Conservation (phyloP, 2,329 filamentous ascomycete genomes). For the Phialemoniopsis sp. region DNA sequence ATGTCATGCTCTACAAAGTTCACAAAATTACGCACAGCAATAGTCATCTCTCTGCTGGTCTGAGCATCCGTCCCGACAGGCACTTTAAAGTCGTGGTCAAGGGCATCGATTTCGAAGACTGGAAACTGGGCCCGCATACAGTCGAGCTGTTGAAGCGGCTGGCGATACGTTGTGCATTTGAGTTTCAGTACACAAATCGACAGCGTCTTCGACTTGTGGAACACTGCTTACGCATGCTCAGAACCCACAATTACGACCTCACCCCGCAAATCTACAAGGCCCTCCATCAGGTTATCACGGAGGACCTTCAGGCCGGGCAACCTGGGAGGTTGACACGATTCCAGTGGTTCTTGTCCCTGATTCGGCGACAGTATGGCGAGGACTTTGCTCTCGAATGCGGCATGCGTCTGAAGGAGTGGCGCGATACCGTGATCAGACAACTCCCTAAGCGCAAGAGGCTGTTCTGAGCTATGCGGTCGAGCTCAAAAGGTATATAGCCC, state of each 20-base stretch:
- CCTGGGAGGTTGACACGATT: conserved; percentile 28
- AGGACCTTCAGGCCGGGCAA: conserved; percentile 23
- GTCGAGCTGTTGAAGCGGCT: not conserved
- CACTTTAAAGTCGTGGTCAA: not conserved
- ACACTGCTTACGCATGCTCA: conserved; percentile 22
- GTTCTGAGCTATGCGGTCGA: too few relatives aligned
- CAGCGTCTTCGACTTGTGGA: conserved; percentile 23
- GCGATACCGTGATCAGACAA: conserved; percentile 6
- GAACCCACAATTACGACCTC: conserved; percentile 8
- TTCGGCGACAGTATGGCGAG: conserved; percentile 19
- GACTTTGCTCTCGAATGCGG: conserved; percentile 12
- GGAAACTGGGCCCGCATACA: not conserved
- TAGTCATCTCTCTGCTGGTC: too few relatives aligned
- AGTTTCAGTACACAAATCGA: conserved; percentile 11
- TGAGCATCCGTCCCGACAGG: not conserved
- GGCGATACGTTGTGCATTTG: not conserved
- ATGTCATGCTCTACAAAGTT: too few relatives aligned
- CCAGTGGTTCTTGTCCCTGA: conserved; percentile 25
- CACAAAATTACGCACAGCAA: too few relatives aligned
- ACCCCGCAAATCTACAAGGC: conserved; percentile 17
- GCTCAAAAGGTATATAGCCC: too few relatives aligned
- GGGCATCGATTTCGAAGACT: not conserved
- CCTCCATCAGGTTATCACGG: conserved; percentile 26
- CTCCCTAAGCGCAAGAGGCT: too few relatives aligned
- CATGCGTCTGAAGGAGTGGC: conserved; percentile 16